Percentiles rank a stretch among this genome's conserved stretches.
Evolutionary conservation across 495 filamentous ascomycete species (phyloP).

Genomic region (Elaphomyces granulatus): DNA sequence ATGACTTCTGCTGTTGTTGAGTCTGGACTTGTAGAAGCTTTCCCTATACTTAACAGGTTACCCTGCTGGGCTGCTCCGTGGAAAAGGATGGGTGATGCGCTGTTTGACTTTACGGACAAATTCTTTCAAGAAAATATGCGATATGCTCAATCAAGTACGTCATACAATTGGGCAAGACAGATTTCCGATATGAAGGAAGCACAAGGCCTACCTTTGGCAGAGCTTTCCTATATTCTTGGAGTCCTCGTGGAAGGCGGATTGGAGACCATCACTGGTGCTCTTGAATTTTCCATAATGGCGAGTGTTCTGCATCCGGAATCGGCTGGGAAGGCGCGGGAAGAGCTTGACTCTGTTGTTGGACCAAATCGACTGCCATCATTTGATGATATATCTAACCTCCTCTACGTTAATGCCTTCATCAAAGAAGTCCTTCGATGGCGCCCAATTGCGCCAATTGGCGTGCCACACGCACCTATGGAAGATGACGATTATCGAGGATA

Average conservation of each 20-base stretch:
- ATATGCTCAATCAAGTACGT: too few relatives aligned
- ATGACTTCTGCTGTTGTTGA: too few relatives aligned
- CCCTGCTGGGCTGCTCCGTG: constrained; percentile 12
- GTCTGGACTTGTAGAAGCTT: constrained; percentile 12
- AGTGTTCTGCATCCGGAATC: constrained; percentile 24
- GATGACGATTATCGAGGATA: constrained; percentile 39
- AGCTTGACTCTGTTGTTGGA: constrained; percentile 17
- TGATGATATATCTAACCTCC: constrained; percentile 12
- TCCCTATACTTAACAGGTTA: constrained; percentile 11
- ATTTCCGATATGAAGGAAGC: too few relatives aligned
- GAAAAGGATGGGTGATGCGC: constrained; percentile 8
- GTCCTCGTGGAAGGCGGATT: too few relatives aligned
- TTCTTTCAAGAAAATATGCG: too few relatives aligned
- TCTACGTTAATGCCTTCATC: constrained; percentile 20
- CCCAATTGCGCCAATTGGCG: constrained; percentile 18
- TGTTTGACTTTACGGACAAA: neutral
- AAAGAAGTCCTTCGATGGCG: constrained; percentile 23
- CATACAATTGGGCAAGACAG: neutral
- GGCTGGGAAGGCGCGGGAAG: constrained; percentile 31
- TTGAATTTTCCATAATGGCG: constrained; percentile 23
- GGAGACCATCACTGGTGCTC: too few relatives aligned
- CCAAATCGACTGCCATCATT: constrained; percentile 7
- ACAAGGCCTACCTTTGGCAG: too few relatives aligned
- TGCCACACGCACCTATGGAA: constrained; percentile 36
- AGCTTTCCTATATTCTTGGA: too few relatives aligned